Evolutionary conservation across 1,139 yeast species (phyloP).

Genomic region (Pichia norvegensis): DNA sequence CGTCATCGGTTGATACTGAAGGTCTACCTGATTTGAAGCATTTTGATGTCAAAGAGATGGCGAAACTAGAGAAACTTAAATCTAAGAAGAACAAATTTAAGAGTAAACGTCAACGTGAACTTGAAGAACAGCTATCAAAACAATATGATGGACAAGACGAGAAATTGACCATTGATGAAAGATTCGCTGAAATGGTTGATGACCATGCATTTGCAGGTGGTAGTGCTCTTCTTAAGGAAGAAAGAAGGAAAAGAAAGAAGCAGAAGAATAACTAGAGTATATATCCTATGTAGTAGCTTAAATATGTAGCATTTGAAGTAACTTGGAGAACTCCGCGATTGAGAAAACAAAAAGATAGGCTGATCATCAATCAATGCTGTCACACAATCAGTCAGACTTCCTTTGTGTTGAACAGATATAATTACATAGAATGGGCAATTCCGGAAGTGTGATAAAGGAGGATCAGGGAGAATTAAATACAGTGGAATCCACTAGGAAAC

Average conservation of each 20-base stretch:
- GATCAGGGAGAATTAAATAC: not conserved
- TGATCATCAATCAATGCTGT: no score
- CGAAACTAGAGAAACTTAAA: conserved; percentile 62
- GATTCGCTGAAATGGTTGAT: conserved; percentile 84
- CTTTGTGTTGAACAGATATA: not conserved
- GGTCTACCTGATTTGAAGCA: conserved; percentile 43
- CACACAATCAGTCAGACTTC: no score
- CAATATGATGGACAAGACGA: conserved; percentile 27
- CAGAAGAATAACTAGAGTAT: conserved; percentile 8
- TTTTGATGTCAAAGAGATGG: conserved; percentile 72
- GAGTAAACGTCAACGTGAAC: conserved; percentile 43
- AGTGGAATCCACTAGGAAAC: not conserved
- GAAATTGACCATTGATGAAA: conserved; percentile 61
- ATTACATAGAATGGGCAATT: conserved; percentile 6
- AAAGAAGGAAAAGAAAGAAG: conserved; percentile 41
- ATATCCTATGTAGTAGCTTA: no score
- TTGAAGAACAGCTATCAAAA: conserved; percentile 25
- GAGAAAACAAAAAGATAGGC: no score
- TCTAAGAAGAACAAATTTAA: conserved; percentile 43
- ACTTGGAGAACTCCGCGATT: no score
- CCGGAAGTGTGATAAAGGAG: not conserved
- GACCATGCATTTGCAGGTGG: conserved; percentile 55
- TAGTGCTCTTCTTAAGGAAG: conserved; percentile 53
- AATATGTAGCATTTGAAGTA: not conserved
- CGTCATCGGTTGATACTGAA: not conserved